Conservation (phyloP, 2,329 filamentous ascomycete species). For the Bretziella fagacearum region DNA sequence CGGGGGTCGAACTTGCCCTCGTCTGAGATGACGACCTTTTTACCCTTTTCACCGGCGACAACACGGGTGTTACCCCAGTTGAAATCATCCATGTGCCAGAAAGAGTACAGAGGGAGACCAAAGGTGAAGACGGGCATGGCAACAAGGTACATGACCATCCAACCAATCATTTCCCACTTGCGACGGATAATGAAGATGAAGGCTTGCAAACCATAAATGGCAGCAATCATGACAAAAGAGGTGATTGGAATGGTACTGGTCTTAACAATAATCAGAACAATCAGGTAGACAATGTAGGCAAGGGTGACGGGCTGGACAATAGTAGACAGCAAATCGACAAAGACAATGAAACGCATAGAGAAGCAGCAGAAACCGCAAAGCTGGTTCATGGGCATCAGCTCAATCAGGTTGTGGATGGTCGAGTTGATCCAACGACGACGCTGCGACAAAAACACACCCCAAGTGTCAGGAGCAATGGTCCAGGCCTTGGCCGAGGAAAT, state of each 20-base stretch:
- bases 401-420: slow-evolving; percentile 91
- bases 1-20: slow-evolving; percentile 94
- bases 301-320: slow-evolving; percentile 82
- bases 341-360: slow-evolving; percentile 96
- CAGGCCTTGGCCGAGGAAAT: slow-evolving; percentile 82
- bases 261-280: slow-evolving; percentile 51
- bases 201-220: slow-evolving; percentile 93
- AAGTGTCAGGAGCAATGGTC: slow-evolving; percentile 93
- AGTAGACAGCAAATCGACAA: slow-evolving; percentile 82
- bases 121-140: slow-evolving; percentile 88
- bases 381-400: slow-evolving; percentile 82
- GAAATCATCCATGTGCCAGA: slow-evolving; percentile 99
- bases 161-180: slow-evolving; percentile 99
- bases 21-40: slow-evolving; percentile 83
- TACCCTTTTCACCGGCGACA: slow-evolving; percentile 82
- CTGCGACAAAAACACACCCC: slow-evolving; percentile 89
- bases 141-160: slow-evolving; percentile 92
- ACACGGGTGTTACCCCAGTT: slow-evolving; percentile 98
- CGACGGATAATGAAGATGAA: slow-evolving; percentile 92
- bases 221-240: slow-evolving; percentile 76
- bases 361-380: slow-evolving; percentile 99
- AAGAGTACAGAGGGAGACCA: slow-evolving; percentile 77
- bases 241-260: slow-evolving; percentile 57
- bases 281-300: slow-evolving; percentile 76
- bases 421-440: slow-evolving; percentile 99